These are phyloP conservation scores for Aspergillus cavernicola DNA, from an alignment of 495 filamentous ascomycete species.

Conservation along the genomic window DNA sequence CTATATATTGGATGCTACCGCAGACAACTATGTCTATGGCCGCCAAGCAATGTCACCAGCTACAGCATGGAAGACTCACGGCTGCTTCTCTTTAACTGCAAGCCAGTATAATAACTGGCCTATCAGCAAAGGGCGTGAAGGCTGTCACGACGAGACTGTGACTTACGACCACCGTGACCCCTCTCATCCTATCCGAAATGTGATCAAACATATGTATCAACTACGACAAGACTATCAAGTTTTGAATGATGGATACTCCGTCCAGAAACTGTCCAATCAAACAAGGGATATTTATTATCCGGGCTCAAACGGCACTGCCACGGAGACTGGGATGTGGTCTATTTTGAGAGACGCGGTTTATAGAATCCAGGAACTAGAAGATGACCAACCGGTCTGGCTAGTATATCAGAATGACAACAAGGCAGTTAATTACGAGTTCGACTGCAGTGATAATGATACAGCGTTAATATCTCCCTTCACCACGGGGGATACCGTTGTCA, in stretches of 20 bases:
- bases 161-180: constrained; percentile 68
- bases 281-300: constrained; percentile 49
- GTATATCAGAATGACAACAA: constrained; percentile 62
- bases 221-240: constrained; percentile 57
- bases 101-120: constrained; percentile 59
- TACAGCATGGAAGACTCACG: constrained; percentile 66
- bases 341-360: constrained; percentile 50
- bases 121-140: constrained; percentile 49
- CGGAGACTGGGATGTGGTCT: constrained; percentile 68
- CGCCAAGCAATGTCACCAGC: constrained; percentile 64
- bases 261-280: constrained; percentile 59
- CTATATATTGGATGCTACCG: constrained; percentile 64
- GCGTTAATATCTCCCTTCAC: constrained; percentile 59
- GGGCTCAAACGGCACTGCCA: constrained; percentile 51
- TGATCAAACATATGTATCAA: constrained; percentile 64
- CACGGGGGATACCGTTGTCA: constrained; percentile 54
- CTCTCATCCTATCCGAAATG: constrained; percentile 61
- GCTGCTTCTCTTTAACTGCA: constrained; percentile 57
- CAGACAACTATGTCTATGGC: constrained; percentile 67
- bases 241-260: constrained; percentile 60
- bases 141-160: constrained; percentile 56
- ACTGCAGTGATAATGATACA: constrained; percentile 46
- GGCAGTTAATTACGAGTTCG: constrained; percentile 55
- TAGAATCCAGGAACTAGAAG: constrained; percentile 50
- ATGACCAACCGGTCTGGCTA: constrained; percentile 61